Evolutionary conservation across 179 eudicot genomes (phyloP), one percentile per base, ranked within the genome.

Genomic region (Corrigiola litoralis): DNA sequence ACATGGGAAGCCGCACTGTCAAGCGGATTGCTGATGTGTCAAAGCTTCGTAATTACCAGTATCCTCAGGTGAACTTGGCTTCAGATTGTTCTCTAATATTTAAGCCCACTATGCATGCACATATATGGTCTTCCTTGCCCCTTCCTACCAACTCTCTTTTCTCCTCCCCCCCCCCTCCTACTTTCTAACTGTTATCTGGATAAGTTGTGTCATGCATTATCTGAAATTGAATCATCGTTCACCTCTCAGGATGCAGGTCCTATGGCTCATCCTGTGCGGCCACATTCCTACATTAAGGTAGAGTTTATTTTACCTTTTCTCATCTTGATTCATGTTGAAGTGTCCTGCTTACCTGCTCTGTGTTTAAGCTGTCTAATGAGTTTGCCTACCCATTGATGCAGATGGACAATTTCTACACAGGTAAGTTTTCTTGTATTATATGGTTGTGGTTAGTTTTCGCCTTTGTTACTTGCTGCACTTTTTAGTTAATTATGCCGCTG

Each of bases 371-470:
- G 47, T 18, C 66, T 52, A 61, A 21, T 44, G 68, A 12, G 46
- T 44, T 53, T 45, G 27, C 63, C 46, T 31, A 47, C 47, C 51
- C 32, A 61, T 68, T 14, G 36, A 53, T 53, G 55, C 87, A 95
- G 99, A 95, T 95, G 99, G 99, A 95, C 82, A 95, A 95, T 63
- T 95, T 95, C 77, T 95, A 95, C 46, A 95, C 99, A 60, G 95
- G 97, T 79, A 81, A 72, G 83, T 61, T 70, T 57, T 36, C 37
- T 23, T 37, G 34, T 31, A 7, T 40, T 33, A 8, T 36, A 25
- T 58, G 8, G 36, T 6, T 40, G 16, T 25, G 44, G 14, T 47
- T 58, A 6, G 33, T 11, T 10, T 24, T 58, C 1, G 23, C 31
- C n/a, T 18, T 44, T 62, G 53, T 42, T 29, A 45, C 2, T 23